Evolutionary conservation across 2,329 filamentous ascomycete species (phyloP).

Genomic region (Grosmannia clavigera): DNA sequence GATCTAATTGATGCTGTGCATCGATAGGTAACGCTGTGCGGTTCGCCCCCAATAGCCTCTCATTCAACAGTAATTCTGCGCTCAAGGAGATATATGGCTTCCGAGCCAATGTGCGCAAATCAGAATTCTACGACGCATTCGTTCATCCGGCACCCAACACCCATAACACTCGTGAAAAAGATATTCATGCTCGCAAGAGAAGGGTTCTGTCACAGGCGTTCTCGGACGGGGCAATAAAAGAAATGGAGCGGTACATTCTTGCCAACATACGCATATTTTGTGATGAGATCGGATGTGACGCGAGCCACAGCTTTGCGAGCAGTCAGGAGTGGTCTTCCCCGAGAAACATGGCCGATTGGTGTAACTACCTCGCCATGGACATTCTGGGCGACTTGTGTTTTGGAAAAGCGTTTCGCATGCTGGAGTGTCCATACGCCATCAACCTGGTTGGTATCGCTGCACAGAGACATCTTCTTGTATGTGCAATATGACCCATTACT

Average conservation of each 20-base stretch:
- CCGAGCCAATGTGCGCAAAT: constrained; percentile 51
- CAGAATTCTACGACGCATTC: constrained; percentile 62
- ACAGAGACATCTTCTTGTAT: constrained; percentile 55
- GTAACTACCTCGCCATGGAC: constrained; percentile 50
- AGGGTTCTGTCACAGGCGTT: constrained; percentile 63
- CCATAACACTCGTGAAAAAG: constrained; percentile 59
- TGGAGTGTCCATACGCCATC: constrained; percentile 48
- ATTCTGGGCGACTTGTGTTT: constrained; percentile 49
- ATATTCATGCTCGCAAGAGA: constrained; percentile 56
- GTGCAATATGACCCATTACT: constrained; percentile 15
- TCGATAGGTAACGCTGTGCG: constrained; percentile 51
- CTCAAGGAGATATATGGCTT: constrained; percentile 56
- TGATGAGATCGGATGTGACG: constrained; percentile 35
- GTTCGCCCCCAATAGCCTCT: constrained; percentile 65
- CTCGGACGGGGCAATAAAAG: constrained; percentile 51
- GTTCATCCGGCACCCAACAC: constrained; percentile 60
- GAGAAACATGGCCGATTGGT: constrained; percentile 52
- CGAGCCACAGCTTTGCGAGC: constrained; percentile 21
- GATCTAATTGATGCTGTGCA: background rate
- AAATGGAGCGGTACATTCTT: constrained; percentile 56
- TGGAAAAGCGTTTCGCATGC: constrained; percentile 50
- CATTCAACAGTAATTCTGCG: constrained; percentile 60
- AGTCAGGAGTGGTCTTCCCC: constrained; percentile 44
- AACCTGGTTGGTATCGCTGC: constrained; percentile 55
- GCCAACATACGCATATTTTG: constrained; percentile 56